Evolutionary conservation across 805 yeast species (phyloP).

Genomic region (Candida montana): DNA sequence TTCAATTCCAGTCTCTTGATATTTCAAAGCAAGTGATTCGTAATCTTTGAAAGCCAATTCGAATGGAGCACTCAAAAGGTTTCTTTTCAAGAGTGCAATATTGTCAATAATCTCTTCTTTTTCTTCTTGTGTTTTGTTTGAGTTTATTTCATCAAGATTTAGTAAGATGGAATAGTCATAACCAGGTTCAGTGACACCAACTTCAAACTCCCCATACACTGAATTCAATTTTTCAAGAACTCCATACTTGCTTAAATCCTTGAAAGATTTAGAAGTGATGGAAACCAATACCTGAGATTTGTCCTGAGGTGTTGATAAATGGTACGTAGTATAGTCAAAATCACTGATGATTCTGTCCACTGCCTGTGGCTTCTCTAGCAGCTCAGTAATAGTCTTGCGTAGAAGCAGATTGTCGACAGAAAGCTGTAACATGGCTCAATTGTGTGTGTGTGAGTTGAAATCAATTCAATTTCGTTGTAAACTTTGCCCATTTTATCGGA

Average conservation of each 20-base stretch:
- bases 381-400: slow-evolving; percentile 73
- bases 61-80: slow-evolving; percentile 90
- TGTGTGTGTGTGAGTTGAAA: neutral
- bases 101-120: slow-evolving; percentile 50
- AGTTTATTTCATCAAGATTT: slow-evolving; percentile 43
- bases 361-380: slow-evolving; percentile 48
- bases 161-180: slow-evolving; percentile 75
- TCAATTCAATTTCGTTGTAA: too few species aligned
- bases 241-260: slow-evolving; percentile 65
- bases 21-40: slow-evolving; percentile 44
- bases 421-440: slow-evolving; percentile 60
- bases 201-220: slow-evolving; percentile 42
- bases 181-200: slow-evolving; percentile 54
- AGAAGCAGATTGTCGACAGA: slow-evolving; percentile 80
- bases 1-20: slow-evolving; percentile 26
- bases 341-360: slow-evolving; percentile 89
- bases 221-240: slow-evolving; percentile 47
- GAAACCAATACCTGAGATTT: slow-evolving; percentile 63
- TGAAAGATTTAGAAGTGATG: slow-evolving; percentile 70
- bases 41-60: slow-evolving; percentile 79
- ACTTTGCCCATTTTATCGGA: slow-evolving; percentile 7
- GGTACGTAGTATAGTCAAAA: slow-evolving; percentile 93
- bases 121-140: slow-evolving; percentile 39
- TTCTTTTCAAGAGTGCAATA: slow-evolving; percentile 73
- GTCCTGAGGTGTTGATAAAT: slow-evolving; percentile 80